phyloP scores from a whole-genome alignment of 805 yeast genomes.

The Wickerhamiella musiphila region DNA sequence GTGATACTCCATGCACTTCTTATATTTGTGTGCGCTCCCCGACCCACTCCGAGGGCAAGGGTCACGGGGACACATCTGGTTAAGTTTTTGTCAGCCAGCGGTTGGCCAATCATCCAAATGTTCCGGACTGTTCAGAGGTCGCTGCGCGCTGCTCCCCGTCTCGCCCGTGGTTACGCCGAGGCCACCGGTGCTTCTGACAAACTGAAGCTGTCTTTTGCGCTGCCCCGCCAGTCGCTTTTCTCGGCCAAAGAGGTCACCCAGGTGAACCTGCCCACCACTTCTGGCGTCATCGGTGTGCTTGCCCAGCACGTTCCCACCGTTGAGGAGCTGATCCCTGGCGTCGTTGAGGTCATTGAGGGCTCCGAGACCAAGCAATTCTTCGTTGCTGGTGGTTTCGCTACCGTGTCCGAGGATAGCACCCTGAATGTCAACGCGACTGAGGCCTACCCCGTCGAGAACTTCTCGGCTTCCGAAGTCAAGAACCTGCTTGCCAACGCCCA shows the following conservation, averaged over 20 bases:
- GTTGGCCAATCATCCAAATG: slow-evolving; percentile 6
- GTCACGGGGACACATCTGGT: too few species aligned
- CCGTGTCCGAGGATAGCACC: slow-evolving; percentile 86
- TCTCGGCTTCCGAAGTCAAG: slow-evolving; percentile 63
- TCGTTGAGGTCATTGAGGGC: slow-evolving; percentile 76
- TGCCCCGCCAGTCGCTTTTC: slow-evolving; percentile 40
- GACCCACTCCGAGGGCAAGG: too few species aligned
- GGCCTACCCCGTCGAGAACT: slow-evolving; percentile 81
- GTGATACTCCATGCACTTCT: too few species aligned
- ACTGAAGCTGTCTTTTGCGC: slow-evolving; percentile 73
- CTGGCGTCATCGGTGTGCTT: slow-evolving; percentile 92
- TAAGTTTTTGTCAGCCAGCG: too few species aligned
- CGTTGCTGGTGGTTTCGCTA: slow-evolving; percentile 91
- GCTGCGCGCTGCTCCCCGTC: slow-evolving; percentile 14
- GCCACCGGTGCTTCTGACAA: slow-evolving; percentile 34
- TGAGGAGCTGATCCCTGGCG: slow-evolving; percentile 92
- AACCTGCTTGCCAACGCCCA: slow-evolving; percentile 80
- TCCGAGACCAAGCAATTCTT: slow-evolving; percentile 65
- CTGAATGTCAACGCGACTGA: slow-evolving; percentile 85
- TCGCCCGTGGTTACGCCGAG: slow-evolving; percentile 56
- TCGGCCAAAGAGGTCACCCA: slow-evolving; percentile 29
- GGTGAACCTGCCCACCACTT: slow-evolving; percentile 88
- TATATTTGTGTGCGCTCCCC: too few species aligned
- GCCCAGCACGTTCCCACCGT: slow-evolving; percentile 96
- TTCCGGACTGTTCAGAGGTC: slow-evolving; percentile 14